A percentile compares a stretch with the other conserved stretches of the same genome.
Conservation (phyloP, 129 eudicot species). For the Rutidosis leptorrhynchoides region DNA sequence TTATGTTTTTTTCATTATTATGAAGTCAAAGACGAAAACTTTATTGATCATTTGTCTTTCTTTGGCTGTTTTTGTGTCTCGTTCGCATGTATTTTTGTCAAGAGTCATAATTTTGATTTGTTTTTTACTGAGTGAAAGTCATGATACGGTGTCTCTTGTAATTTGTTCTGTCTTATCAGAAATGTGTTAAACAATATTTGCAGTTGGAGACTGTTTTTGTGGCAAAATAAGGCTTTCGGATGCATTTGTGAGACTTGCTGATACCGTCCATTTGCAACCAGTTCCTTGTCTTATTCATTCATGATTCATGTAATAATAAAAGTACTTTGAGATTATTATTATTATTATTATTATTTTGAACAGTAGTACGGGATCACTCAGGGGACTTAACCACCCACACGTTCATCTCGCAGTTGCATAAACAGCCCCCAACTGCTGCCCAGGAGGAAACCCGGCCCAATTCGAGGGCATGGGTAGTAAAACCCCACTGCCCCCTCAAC, state of each 20-base stretch:
- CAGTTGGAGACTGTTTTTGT: constrained; percentile 1
- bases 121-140: constrained; percentile 2
- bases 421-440: too few species aligned
- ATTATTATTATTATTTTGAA: too few species aligned
- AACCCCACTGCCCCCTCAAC: too few species aligned
- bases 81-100: constrained; percentile 19
- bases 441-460: too few species aligned
- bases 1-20: neutral
- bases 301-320: neutral
- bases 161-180: neutral
- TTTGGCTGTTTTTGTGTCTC: constrained; percentile 13
- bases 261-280: constrained; percentile 1
- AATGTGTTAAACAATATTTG: neutral
- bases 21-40: neutral
- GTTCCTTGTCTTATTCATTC: neutral
- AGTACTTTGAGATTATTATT: neutral
- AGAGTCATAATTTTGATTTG: constrained; percentile 16
- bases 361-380: too few species aligned
- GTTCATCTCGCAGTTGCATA: too few species aligned
- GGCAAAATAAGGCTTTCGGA: constrained; percentile 12
- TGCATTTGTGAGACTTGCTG: neutral
- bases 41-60: neutral
- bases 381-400: too few species aligned
- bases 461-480: too few species aligned
- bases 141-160: neutral